A percentile compares a stretch with the other conserved stretches of the same genome.
These are phyloP conservation scores for Triticum turgidum DNA, from an alignment of 176 grass and related monocot genomes.

Conservation along the genomic window DNA sequence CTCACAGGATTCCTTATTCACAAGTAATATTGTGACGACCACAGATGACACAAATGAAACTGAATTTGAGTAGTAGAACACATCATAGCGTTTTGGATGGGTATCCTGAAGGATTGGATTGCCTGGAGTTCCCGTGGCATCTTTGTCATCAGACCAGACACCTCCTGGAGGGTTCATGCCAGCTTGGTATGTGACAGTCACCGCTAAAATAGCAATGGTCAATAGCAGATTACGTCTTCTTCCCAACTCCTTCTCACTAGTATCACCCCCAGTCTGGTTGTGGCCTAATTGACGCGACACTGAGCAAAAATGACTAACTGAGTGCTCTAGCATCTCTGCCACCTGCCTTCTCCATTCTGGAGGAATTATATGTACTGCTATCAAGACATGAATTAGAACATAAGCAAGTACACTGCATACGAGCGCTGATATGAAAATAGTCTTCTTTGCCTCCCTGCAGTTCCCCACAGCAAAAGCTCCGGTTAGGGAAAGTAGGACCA, in stretches of 20 bases:
- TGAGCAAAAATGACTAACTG: background rate
- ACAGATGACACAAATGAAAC: constrained; percentile 37
- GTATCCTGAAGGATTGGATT: constrained; percentile 31
- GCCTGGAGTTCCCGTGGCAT: background rate
- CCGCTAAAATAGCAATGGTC: constrained; percentile 32
- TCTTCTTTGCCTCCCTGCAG: constrained; percentile 9
- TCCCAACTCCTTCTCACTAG: constrained; percentile 28
- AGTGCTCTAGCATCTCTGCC: background rate
- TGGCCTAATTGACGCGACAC: background rate
- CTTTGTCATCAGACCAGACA: constrained; percentile 36
- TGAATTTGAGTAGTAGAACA: constrained; percentile 50
- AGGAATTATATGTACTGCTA: constrained; percentile 37
- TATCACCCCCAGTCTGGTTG: background rate
- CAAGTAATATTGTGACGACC: constrained; percentile 37
- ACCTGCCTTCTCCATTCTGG: background rate
- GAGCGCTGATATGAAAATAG: background rate
- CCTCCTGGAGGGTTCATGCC: constrained; percentile 50
- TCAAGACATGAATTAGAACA: constrained; percentile 30
- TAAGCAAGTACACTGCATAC: constrained; percentile 19
- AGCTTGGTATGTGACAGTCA: constrained; percentile 48
- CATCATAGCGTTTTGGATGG: constrained; percentile 16
- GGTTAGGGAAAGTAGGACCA: constrained; percentile 40
- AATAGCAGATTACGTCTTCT: constrained; percentile 26
- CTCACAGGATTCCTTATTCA: constrained; percentile 43
- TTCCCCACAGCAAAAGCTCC: constrained; percentile 32